phyloP scores from a whole-genome alignment of 2,329 filamentous ascomycete species.

The Penicillium sp. region DNA sequence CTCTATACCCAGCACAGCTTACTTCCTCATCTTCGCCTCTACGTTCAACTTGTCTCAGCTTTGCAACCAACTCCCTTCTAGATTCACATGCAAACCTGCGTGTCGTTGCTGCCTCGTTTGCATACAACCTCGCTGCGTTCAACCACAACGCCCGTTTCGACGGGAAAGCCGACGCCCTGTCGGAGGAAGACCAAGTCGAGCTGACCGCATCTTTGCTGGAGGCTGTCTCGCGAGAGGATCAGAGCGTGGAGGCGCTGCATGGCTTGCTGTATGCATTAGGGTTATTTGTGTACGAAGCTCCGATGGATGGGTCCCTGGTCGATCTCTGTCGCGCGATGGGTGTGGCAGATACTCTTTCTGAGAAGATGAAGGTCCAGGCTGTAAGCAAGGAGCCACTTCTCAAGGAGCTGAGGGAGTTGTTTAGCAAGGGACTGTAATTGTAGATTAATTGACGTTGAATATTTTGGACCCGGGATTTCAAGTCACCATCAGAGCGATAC shows the following conservation, averaged over 20 bases:
- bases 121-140: conserved; percentile 76
- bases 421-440: conserved; percentile 40
- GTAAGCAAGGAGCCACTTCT: conserved; percentile 63
- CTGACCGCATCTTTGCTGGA: conserved; percentile 79
- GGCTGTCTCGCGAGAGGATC: conserved; percentile 59
- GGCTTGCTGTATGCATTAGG: conserved; percentile 77
- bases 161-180: conserved; percentile 58
- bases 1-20: conserved; percentile 68
- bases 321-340: conserved; percentile 80
- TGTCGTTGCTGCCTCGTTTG: conserved; percentile 77
- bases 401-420: conserved; percentile 50
- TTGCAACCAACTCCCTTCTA: conserved; percentile 76
- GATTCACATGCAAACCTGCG: conserved; percentile 76
- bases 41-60: conserved; percentile 61
- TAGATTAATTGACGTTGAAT: too few relatives aligned
- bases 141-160: conserved; percentile 67
- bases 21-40: conserved; percentile 52
- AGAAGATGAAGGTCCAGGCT: conserved; percentile 52
- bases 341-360: conserved; percentile 63
- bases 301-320: conserved; percentile 70
- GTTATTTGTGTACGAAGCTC: conserved; percentile 70
- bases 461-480: too few relatives aligned
- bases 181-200: conserved; percentile 74
- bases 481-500: too few relatives aligned
- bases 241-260: conserved; percentile 68